Base-by-base conservation (phyloP, 2,329 filamentous ascomycete genomes). In the Fusarium multiceps region DNA sequence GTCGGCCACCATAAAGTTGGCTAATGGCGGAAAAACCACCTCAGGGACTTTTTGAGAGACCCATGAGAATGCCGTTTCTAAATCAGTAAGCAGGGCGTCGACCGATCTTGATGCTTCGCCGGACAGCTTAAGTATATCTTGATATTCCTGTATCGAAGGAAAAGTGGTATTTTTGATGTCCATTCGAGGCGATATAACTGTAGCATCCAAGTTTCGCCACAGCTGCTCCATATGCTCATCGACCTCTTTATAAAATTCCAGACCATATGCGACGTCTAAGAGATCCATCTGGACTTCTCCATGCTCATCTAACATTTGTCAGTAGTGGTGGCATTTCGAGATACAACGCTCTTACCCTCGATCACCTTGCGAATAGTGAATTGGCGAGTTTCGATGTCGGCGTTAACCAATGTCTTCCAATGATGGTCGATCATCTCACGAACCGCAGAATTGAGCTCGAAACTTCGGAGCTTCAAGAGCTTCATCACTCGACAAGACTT, bases 351-450 rank as follows among this genome's bases (percentile, higher is more conserved):
- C 78, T 50, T 78, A 89, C 88, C 84, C 77, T 87, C 77, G 27
- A 84, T 80, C 20, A 79, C 80, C 14, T 85, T 81, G 27, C 82
- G 82, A 34, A 97, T 85, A 1, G 82, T 85, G 10, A 96, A 80
- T 47, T 80, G 84, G 11, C 83, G 82, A 11, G 82, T 79, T 23
- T 87, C 82, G 1, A 83, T 78, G 74, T 95, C 88, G 20, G 94
- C 80, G 2, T 84, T 80, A 14, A 97, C 82, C 45, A 95, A 82
- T 0, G 85, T 82, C 61, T 87, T 87, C 93, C 94, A 98, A n/a
- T 90, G 86, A 57, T 85, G 83, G 45, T 88, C 86, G 41, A 96
- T 86, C 11, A 88, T 87, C 42, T 91, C 87, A 60, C 89, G 86
- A 23, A 96, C 86, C 21, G 87, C 84, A 4, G 86, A 85, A 66